phyloP scores from a whole-genome alignment of 2,329 filamentous ascomycete species.

The Penicillium occitanis region DNA sequence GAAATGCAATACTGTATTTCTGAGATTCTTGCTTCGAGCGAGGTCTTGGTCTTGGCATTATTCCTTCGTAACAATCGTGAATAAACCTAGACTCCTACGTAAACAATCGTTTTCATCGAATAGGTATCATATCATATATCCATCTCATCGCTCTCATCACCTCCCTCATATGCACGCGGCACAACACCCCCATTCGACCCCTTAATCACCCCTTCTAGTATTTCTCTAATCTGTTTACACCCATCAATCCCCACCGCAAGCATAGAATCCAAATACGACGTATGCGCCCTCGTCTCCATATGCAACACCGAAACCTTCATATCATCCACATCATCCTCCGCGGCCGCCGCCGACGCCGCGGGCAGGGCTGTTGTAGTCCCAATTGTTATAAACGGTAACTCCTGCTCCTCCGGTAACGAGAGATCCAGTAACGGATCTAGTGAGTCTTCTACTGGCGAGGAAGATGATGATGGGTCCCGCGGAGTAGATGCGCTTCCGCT shows the following conservation, averaged over 20 bases:
- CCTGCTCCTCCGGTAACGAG: constrained; percentile 57
- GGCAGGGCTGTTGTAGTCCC: constrained; percentile 58
- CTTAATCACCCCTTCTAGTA: constrained; percentile 73
- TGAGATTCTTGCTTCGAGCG: constrained; percentile 6
- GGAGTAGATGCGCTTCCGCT: constrained; percentile 49
- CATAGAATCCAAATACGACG: constrained; percentile 80
- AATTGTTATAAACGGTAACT: constrained; percentile 84
- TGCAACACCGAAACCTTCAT: constrained; percentile 71
- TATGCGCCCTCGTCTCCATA: constrained; percentile 86
- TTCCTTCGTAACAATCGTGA: neutral
- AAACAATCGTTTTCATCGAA: neutral
- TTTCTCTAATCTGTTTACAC: constrained; percentile 78
- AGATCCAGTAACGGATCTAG: constrained; percentile 47
- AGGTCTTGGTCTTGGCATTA: constrained; percentile 15
- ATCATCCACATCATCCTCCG: constrained; percentile 30
- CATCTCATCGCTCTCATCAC: constrained; percentile 3
- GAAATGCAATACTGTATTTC: constrained; percentile 13
- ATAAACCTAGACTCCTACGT: neutral
- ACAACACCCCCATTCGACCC: constrained; percentile 36
- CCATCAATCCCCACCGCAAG: constrained; percentile 88
- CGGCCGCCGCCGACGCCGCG: constrained; percentile 53
- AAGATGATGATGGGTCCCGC: constrained; percentile 26
- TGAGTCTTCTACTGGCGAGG: constrained; percentile 35
- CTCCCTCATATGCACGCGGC: neutral
- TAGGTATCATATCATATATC: neutral